Evolutionary conservation across 176 grass and related monocot species (phyloP).

Genomic region (Echinochloa phyllopogon): DNA sequence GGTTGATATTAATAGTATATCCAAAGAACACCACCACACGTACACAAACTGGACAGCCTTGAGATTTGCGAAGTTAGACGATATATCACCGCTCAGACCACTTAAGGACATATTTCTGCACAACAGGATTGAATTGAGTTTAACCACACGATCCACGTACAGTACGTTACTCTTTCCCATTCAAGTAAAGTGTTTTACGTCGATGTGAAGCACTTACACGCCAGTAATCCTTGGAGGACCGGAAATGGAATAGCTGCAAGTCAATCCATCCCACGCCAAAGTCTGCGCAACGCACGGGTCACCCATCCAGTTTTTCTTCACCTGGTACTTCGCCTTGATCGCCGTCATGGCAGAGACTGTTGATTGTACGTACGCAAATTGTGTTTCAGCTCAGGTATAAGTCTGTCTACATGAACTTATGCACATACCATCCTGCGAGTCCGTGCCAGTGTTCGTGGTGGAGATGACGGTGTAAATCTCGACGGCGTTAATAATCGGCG

Average conservation of each 20-base stretch:
- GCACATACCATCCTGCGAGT: slow-evolving; percentile 49
- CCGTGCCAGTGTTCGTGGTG: slow-evolving; percentile 22
- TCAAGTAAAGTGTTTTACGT: too few species aligned
- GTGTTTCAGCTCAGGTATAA: background rate
- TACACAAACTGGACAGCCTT: slow-evolving; percentile 56
- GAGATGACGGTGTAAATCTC: slow-evolving; percentile 47
- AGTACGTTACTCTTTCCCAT: background rate
- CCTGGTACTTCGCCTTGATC: slow-evolving; percentile 45
- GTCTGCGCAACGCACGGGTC: slow-evolving; percentile 56
- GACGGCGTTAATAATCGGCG: slow-evolving; percentile 50
- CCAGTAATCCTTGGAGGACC: slow-evolving; percentile 39
- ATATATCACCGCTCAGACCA: slow-evolving; percentile 52
- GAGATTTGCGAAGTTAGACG: slow-evolving; percentile 52
- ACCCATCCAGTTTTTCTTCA: slow-evolving; percentile 62
- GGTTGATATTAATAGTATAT: background rate
- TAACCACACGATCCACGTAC: too few species aligned
- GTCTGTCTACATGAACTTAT: background rate
- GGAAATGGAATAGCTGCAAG: slow-evolving; percentile 47
- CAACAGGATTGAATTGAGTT: background rate
- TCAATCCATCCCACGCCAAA: slow-evolving; percentile 53
- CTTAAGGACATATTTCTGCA: slow-evolving; percentile 56
- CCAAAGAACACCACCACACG: background rate
- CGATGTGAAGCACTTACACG: slow-evolving; percentile 32
- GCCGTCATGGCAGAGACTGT: slow-evolving; percentile 56
- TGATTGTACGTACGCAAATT: slow-evolving; percentile 47